These are phyloP conservation scores for Termitomyces sp. DNA, from an alignment of 768 basidiomycete genomes.

Conservation along the genomic window DNA sequence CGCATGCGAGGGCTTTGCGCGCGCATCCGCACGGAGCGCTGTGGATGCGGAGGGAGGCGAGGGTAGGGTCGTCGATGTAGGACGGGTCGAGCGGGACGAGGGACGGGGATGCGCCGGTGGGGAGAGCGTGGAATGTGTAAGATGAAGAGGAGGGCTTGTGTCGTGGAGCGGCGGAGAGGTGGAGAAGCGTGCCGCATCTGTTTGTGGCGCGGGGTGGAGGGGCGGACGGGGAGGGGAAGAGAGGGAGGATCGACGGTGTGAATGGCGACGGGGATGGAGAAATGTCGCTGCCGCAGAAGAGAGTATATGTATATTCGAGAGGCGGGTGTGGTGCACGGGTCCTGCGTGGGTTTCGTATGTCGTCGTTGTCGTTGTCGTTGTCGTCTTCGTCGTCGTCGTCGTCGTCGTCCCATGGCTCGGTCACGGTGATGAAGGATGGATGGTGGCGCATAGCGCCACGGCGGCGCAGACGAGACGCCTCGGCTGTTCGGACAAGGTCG, in stretches of 20 bases:
- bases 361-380: not conserved
- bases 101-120: slow-evolving; percentile 30
- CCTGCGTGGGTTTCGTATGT: too few relatives aligned
- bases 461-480: slow-evolving; percentile 69
- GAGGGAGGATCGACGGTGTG: slow-evolving; percentile 16
- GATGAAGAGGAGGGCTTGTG: slow-evolving; percentile 22
- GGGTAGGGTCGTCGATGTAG: slow-evolving; percentile 58
- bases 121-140: slow-evolving; percentile 52
- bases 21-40: slow-evolving; percentile 61
- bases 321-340: too few relatives aligned
- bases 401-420: not conserved
- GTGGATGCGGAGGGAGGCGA: slow-evolving; percentile 44
- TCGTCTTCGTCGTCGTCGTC: not conserved
- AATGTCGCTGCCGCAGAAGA: slow-evolving; percentile 8
- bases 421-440: not conserved
- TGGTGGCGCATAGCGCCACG: slow-evolving; percentile 59
- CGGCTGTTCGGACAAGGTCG: slow-evolving; percentile 70
- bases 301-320: slow-evolving; percentile 1
- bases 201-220: slow-evolving; percentile 24
- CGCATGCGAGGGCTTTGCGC: slow-evolving; percentile 66
- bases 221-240: slow-evolving; percentile 4
- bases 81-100: slow-evolving; percentile 53
- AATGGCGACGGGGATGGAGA: not conserved
- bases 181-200: slow-evolving; percentile 64
- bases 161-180: slow-evolving; percentile 51